A percentile compares a stretch with the other conserved stretches of the same genome.
phyloP scores from a whole-genome alignment of 768 basidiomycete species.

The Auriscalpium vulgare region DNA sequence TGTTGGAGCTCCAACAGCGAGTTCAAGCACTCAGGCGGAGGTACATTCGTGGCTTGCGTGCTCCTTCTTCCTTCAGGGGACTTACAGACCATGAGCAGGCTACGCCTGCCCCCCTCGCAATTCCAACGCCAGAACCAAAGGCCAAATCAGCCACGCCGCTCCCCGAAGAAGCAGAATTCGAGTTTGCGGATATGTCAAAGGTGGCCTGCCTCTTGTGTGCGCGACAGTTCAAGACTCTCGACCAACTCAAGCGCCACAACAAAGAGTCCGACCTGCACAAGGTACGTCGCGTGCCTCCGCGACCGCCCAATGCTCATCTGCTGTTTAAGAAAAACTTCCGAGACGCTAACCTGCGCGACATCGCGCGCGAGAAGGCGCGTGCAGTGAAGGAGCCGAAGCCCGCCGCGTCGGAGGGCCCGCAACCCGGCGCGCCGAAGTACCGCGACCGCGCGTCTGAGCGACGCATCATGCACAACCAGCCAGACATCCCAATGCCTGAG shows the following conservation, averaged over 20 bases:
- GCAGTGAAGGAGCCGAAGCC: conserved; percentile 31
- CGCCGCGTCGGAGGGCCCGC: conserved; percentile 19
- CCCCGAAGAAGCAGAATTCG: conserved; percentile 56
- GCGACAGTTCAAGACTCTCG: conserved; percentile 83
- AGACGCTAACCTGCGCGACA: conserved; percentile 62
- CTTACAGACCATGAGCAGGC: not conserved
- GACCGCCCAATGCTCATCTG: not conserved
- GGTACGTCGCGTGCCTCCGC: conserved; percentile 37
- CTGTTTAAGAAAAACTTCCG: conserved; percentile 72
- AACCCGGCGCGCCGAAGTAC: conserved; percentile 64
- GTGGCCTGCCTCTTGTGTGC: conserved; percentile 87
- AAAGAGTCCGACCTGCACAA: conserved; percentile 94
- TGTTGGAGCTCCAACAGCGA: conserved; percentile 13
- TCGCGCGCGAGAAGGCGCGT: conserved; percentile 60
- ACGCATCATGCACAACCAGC: conserved; percentile 85
- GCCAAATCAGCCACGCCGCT: conserved; percentile 29
- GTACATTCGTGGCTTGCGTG: too few relatives aligned
- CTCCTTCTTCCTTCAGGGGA: too few relatives aligned
- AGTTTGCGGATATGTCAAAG: conserved; percentile 69
- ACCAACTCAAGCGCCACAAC: conserved; percentile 84
- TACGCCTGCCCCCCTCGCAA: conserved; percentile 10
- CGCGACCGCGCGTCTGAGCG: conserved; percentile 93
- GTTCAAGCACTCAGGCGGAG: conserved; percentile 3
- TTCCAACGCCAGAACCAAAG: conserved; percentile 2
- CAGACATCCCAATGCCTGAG: conserved; percentile 66